Evolutionary conservation across 2,329 filamentous ascomycete genomes (phyloP).

Genomic region (Apiospora koreana): DNA sequence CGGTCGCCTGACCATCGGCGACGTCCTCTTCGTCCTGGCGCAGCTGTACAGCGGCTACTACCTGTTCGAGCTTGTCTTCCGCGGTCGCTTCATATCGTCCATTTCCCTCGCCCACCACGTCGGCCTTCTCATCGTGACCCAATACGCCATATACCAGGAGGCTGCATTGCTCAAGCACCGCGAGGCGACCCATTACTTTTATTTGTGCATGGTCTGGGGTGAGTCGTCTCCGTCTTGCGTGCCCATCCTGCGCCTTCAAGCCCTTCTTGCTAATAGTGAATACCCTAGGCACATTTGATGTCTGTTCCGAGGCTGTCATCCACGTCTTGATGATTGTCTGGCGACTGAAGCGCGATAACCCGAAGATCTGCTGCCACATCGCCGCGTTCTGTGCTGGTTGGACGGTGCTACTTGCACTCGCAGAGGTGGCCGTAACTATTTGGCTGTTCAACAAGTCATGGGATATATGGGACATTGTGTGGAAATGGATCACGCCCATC

Average conservation of each 20-base stretch:
- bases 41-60: constrained; percentile 22
- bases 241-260: background rate
- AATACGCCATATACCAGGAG: constrained; percentile 18
- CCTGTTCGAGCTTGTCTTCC: constrained; percentile 21
- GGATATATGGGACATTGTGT: constrained; percentile 17
- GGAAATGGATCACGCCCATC: constrained; percentile 16
- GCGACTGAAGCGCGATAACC: background rate
- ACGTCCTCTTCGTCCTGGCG: constrained; percentile 17
- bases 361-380: background rate
- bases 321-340: background rate
- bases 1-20: constrained; percentile 14
- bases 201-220: background rate
- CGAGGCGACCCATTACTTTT: constrained; percentile 11
- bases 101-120: constrained; percentile 21
- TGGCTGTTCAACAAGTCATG: constrained; percentile 19
- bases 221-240: background rate
- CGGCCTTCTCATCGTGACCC: constrained; percentile 18
- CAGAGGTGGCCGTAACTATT: constrained; percentile 17
- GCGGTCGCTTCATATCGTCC: constrained; percentile 19
- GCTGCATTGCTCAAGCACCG: constrained; percentile 14
- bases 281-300: background rate
- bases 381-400: background rate
- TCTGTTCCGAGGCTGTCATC: background rate
- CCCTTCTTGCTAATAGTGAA: background rate
- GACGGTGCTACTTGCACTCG: background rate